Evolutionary conservation across 495 filamentous ascomycete species (phyloP).

Genomic region (Cercophora newfieldiana): DNA sequence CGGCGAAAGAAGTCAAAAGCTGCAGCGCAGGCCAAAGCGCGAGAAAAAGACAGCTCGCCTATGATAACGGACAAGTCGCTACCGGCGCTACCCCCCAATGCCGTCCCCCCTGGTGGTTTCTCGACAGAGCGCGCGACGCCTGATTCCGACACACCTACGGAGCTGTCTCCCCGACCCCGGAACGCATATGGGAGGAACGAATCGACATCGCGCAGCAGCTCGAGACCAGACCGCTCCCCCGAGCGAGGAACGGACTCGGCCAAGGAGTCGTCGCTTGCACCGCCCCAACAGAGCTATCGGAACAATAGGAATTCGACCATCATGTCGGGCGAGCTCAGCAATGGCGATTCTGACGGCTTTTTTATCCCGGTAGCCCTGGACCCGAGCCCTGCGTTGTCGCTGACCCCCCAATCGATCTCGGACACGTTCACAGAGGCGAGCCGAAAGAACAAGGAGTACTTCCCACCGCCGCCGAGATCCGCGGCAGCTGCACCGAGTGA

Average conservation of each 20-base stretch:
- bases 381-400: slow-evolving; percentile 66
- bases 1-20: slow-evolving; percentile 84
- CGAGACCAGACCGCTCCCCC: slow-evolving; percentile 49
- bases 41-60: slow-evolving; percentile 59
- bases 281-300: slow-evolving; percentile 75
- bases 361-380: slow-evolving; percentile 92
- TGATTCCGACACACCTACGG: slow-evolving; percentile 73
- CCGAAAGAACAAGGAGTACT: slow-evolving; percentile 55
- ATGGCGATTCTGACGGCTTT: slow-evolving; percentile 67
- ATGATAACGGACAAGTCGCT: slow-evolving; percentile 90
- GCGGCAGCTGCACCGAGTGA: slow-evolving; percentile 24
- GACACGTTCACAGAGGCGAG: slow-evolving; percentile 42
- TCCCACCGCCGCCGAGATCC: slow-evolving; percentile 38
- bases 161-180: slow-evolving; percentile 66
- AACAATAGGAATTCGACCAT: slow-evolving; percentile 72
- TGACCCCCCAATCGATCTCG: slow-evolving; percentile 60
- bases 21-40: slow-evolving; percentile 58
- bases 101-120: slow-evolving; percentile 56
- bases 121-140: slow-evolving; percentile 68
- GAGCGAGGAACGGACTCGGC: slow-evolving; percentile 42
- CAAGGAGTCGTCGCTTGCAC: slow-evolving; percentile 60
- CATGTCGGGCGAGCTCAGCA: slow-evolving; percentile 62
- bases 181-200: slow-evolving; percentile 49
- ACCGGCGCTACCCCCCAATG: slow-evolving; percentile 82
- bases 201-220: slow-evolving; percentile 50